phyloP scores from a whole-genome alignment of 306 rosid species.

The Castanopsis chinensis region DNA sequence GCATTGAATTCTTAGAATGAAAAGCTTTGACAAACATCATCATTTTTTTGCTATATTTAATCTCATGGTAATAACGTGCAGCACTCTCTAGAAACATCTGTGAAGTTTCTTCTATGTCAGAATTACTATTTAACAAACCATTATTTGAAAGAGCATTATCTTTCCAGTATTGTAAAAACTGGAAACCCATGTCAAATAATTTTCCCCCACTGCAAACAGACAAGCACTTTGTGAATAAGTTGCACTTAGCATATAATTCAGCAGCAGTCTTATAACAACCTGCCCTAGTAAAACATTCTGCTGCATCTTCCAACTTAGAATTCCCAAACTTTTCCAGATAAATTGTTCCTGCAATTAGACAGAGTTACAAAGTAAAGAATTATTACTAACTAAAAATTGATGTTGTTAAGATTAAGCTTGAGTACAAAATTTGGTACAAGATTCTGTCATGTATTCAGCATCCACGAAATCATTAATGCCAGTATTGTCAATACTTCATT shows the following conservation, averaged over 20 bases:
- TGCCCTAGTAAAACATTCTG: constrained; percentile 57
- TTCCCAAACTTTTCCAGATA: constrained; percentile 54
- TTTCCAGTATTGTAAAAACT: constrained; percentile 56
- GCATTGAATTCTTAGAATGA: constrained; percentile 40
- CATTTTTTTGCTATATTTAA: constrained; percentile 50
- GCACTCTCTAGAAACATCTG: constrained; percentile 56
- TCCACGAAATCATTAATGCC: too few relatives aligned
- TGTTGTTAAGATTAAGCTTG: too few relatives aligned
- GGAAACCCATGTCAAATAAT: constrained; percentile 54
- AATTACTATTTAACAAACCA: background rate
- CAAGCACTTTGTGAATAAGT: constrained; percentile 49
- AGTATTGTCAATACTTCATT: too few relatives aligned
- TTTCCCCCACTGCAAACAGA: constrained; percentile 47
- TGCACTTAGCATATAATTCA: constrained; percentile 49
- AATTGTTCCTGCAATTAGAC: constrained; percentile 39
- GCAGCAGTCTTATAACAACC: constrained; percentile 52
- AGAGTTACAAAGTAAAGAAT: too few relatives aligned
- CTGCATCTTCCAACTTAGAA: constrained; percentile 56
- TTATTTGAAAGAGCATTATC: constrained; percentile 21
- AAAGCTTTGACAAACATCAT: constrained; percentile 71
- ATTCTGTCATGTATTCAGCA: too few relatives aligned
- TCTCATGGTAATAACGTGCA: constrained; percentile 45
- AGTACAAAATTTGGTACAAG: too few relatives aligned
- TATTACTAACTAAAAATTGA: too few relatives aligned
- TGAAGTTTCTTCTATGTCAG: background rate